phyloP scores from a whole-genome alignment of 2,329 filamentous ascomycete species.

The Apiospora sp. region DNA sequence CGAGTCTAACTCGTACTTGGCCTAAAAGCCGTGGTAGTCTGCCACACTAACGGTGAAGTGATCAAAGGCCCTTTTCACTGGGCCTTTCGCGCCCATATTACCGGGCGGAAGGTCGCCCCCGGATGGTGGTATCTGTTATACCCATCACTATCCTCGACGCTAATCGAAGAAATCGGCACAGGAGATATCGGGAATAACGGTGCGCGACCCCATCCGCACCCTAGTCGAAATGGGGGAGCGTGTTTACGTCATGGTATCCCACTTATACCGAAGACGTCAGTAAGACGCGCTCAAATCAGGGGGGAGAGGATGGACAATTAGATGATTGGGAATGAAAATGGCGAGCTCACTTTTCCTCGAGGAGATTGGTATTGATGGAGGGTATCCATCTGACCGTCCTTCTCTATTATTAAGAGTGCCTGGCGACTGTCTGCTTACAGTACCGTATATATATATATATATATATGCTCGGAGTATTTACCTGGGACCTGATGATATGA shows the following conservation, averaged over 20 bases:
- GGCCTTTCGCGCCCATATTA: no score
- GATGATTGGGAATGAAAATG: neutral
- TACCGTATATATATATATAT: neutral
- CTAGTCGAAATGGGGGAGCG: neutral
- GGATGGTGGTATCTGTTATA: neutral
- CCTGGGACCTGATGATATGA: neutral
- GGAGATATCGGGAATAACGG: conserved; percentile 13
- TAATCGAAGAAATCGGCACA: neutral
- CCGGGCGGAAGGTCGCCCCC: neutral
- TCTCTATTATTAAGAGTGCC: neutral
- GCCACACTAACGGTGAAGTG: neutral
- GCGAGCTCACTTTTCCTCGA: neutral
- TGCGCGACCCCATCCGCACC: neutral
- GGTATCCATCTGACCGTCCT: neutral
- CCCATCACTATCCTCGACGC: neutral
- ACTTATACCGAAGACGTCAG: conserved; percentile 10
- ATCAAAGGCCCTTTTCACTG: neutral
- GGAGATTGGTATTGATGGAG: neutral
- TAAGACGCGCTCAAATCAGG: neutral
- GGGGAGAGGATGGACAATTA: neutral
- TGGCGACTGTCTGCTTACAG: neutral
- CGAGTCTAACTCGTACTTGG: neutral
- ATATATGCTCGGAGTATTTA: neutral
- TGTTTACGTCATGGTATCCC: conserved; percentile 6
- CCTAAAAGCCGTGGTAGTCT: neutral